Percentiles rank a stretch among this genome's conserved stretches.
phyloP scores from a whole-genome alignment of 2,329 filamentous ascomycete species.

The Pestalotiopsis sp. region DNA sequence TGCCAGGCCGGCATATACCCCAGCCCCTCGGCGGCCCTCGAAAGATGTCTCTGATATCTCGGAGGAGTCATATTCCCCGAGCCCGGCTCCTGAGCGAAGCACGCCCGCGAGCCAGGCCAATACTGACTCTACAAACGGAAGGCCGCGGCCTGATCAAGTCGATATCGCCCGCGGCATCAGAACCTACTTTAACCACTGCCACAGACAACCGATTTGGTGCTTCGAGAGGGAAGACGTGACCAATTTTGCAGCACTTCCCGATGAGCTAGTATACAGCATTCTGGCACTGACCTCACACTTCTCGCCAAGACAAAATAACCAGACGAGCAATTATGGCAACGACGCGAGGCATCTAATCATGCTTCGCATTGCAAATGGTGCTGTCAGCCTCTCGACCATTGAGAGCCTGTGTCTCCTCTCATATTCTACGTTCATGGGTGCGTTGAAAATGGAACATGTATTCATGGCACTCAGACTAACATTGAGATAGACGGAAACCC shows the following conservation, averaged over 20 bases:
- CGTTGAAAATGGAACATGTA: not conserved
- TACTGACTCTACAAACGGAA: slow-evolving; percentile 30
- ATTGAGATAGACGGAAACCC: slow-evolving; percentile 46
- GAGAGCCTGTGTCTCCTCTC: slow-evolving; percentile 54
- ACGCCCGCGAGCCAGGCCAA: slow-evolving; percentile 25
- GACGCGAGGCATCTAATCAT: slow-evolving; percentile 46
- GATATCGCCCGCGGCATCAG: slow-evolving; percentile 38
- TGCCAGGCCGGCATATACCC: slow-evolving; percentile 31
- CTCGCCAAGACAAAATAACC: slow-evolving; percentile 24
- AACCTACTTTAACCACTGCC: slow-evolving; percentile 46
- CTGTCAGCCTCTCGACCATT: slow-evolving; percentile 50
- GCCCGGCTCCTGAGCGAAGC: slow-evolving; percentile 28
- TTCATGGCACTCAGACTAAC: slow-evolving; percentile 15
- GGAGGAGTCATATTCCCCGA: slow-evolving; percentile 37
- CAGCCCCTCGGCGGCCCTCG: slow-evolving; percentile 23
- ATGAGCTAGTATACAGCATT: slow-evolving; percentile 45
- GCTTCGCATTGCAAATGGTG: slow-evolving; percentile 53
- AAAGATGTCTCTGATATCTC: slow-evolving; percentile 35
- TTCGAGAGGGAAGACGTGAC: slow-evolving; percentile 45
- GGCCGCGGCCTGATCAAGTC: slow-evolving; percentile 30
- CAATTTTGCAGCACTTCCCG: slow-evolving; percentile 36
- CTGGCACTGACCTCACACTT: slow-evolving; percentile 43
- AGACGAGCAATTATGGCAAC: slow-evolving; percentile 14
- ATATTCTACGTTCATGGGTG: slow-evolving; percentile 53
- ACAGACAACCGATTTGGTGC: slow-evolving; percentile 48